Percentiles rank a stretch among this genome's conserved stretches.
Evolutionary conservation across 2,329 filamentous ascomycete genomes (phyloP).

Genomic region (Fusarium nisikadoi): DNA sequence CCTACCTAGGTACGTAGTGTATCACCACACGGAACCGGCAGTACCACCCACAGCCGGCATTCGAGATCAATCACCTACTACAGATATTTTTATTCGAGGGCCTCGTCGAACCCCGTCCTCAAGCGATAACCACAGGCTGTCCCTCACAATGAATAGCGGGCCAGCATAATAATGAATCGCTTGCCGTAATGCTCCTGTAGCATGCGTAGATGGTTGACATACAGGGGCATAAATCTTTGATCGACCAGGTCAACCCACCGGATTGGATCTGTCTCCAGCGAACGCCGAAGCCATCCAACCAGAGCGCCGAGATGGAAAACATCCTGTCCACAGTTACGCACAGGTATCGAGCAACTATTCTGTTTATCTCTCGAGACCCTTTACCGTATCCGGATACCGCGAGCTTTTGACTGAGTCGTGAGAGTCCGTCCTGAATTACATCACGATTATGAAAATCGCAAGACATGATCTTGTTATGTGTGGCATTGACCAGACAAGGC

Average conservation of each 20-base stretch:
- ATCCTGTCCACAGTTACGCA: slow-evolving; percentile 31
- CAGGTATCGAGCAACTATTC: slow-evolving; percentile 23
- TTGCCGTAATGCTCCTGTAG: slow-evolving; percentile 9
- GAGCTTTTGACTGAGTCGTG: slow-evolving; percentile 17
- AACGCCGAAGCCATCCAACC: slow-evolving; percentile 32
- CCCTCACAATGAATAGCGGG: slow-evolving; percentile 8
- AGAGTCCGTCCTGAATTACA: slow-evolving; percentile 22
- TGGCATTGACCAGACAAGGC: not conserved
- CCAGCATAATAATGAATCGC: not conserved
- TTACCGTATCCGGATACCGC: slow-evolving; percentile 24
- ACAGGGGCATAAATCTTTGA: slow-evolving; percentile 25
- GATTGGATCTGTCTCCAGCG: slow-evolving; percentile 27
- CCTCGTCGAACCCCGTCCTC: not conserved
- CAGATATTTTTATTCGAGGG: not conserved
- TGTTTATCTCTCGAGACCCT: slow-evolving; percentile 37
- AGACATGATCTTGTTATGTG: slow-evolving; percentile 9
- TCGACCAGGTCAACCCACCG: slow-evolving; percentile 28
- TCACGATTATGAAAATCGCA: slow-evolving; percentile 15
- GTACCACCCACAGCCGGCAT: slow-evolving; percentile 20
- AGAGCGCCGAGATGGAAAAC: slow-evolving; percentile 35
- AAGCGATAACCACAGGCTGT: not conserved
- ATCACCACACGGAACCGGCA: not conserved
- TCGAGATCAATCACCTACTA: not conserved
- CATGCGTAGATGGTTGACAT: slow-evolving; percentile 5
- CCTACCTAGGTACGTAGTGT: not conserved